Evolutionary conservation across 2,329 filamentous ascomycete species (phyloP).

Genomic region (Exophiala spinifera): DNA sequence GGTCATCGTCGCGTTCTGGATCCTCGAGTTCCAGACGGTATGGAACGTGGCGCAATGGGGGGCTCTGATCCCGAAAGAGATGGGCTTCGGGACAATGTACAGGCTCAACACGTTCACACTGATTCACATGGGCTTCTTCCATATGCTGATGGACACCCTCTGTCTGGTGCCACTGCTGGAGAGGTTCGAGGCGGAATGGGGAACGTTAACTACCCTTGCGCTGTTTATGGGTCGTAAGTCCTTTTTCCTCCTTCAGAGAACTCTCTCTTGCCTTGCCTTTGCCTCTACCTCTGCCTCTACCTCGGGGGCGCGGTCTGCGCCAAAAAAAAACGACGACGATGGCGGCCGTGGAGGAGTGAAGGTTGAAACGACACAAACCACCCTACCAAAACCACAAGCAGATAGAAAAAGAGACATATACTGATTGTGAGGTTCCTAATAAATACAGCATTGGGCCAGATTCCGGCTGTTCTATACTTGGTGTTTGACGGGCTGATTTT

Average conservation of each 20-base stretch:
- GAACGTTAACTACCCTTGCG: constrained; percentile 80
- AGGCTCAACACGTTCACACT: constrained; percentile 89
- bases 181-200: constrained; percentile 88
- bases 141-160: constrained; percentile 74
- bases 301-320: no score
- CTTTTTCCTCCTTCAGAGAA: no score
- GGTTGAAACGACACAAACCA: no score
- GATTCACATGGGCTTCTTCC: constrained; percentile 77
- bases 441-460: constrained; percentile 72
- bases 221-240: constrained; percentile 89
- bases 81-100: constrained; percentile 83
- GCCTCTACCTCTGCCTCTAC: no score
- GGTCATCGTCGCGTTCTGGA: constrained; percentile 66
- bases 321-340: no score
- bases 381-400: no score
- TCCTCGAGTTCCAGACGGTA: constrained; percentile 64
- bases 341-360: neutral
- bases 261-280: neutral
- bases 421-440: no score
- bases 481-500: constrained; percentile 72
- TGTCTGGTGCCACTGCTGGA: constrained; percentile 85
- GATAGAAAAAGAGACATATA: no score
- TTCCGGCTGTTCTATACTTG: constrained; percentile 80
- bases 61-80: constrained; percentile 71
- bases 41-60: constrained; percentile 77